Conservation (phyloP, 83 land plant species). For the Larix sibirica region DNA sequence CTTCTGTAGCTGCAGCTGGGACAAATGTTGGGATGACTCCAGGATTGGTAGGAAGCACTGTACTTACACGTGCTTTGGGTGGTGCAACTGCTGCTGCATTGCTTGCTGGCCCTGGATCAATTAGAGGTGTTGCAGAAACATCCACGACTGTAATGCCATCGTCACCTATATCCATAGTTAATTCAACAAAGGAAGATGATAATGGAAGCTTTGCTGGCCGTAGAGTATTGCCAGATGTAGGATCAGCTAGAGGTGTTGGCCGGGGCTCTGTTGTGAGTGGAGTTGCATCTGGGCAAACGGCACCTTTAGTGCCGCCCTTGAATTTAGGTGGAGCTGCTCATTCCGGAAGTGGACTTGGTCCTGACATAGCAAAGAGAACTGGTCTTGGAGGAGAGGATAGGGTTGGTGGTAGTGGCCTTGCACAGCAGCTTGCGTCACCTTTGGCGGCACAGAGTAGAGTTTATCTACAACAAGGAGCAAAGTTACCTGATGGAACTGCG, state of each 20-base stretch:
- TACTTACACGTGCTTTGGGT: slow-evolving; percentile 23
- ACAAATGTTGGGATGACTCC: slow-evolving; percentile 21
- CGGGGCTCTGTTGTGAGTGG: slow-evolving; percentile 32
- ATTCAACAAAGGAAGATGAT: slow-evolving; percentile 71
- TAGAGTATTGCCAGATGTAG: slow-evolving; percentile 57
- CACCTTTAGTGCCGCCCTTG: slow-evolving; percentile 29
- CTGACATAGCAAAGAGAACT: slow-evolving; percentile 68
- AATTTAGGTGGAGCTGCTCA: slow-evolving; percentile 37
- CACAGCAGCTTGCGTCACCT: slow-evolving; percentile 58
- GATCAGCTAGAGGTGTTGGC: slow-evolving; percentile 47
- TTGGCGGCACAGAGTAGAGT: slow-evolving; percentile 42
- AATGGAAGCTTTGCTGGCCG: slow-evolving; percentile 44
- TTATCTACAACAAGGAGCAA: slow-evolving; percentile 45
- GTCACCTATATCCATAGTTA: slow-evolving; percentile 39
- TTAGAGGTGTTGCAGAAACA: slow-evolving; percentile 24
- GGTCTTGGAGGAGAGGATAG: slow-evolving; percentile 75
- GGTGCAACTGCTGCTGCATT: slow-evolving; percentile 37
- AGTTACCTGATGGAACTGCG: slow-evolving; percentile 43
- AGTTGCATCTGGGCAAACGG: slow-evolving; percentile 29
- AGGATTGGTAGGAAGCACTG: slow-evolving; percentile 11
- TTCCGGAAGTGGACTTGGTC: slow-evolving; percentile 44
- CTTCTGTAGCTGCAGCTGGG: slow-evolving; percentile 13
- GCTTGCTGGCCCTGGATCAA: slow-evolving; percentile 36
- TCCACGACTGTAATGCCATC: slow-evolving; percentile 33
- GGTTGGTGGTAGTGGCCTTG: slow-evolving; percentile 41